These are phyloP conservation scores for Oryza meyeriana DNA, from an alignment of 176 grass and related monocot genomes.

Conservation along the genomic window DNA sequence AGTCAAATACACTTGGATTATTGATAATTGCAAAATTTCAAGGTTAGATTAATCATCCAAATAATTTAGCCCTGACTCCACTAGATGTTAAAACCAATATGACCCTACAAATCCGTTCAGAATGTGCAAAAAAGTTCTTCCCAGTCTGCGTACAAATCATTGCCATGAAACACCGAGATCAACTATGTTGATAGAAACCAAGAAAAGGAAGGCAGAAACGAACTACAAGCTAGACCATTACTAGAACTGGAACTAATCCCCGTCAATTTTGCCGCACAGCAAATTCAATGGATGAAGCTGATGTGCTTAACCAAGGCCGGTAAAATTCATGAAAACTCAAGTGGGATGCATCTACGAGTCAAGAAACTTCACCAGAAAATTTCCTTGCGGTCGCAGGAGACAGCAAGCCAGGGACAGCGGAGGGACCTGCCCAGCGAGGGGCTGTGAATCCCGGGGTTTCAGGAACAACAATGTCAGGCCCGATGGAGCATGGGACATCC, in stretches of 20 bases:
- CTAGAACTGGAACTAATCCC: background rate
- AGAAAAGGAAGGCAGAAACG: background rate
- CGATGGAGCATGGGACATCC: background rate
- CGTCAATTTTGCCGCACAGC: background rate
- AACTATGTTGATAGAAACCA: background rate
- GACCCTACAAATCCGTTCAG: background rate
- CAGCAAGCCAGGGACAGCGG: background rate
- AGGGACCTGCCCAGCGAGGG: background rate
- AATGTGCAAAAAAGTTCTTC: background rate
- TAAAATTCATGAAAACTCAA: background rate
- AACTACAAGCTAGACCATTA: background rate
- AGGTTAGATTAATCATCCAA: background rate
- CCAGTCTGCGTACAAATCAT: background rate
- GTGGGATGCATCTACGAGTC: background rate
- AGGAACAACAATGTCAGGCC: background rate
- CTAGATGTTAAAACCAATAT: background rate
- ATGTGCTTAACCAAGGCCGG: background rate
- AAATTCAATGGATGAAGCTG: background rate
- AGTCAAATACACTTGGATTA: background rate
- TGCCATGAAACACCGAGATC: background rate
- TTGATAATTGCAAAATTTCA: background rate
- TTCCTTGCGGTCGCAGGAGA: conserved; percentile 5
- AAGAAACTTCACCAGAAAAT: conserved; percentile 3
- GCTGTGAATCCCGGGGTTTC: conserved; percentile 3
- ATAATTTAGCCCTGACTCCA: background rate